Base-by-base conservation (phyloP, 495 filamentous ascomycete species). In the Hypomontagnella submonticulosa region DNA sequence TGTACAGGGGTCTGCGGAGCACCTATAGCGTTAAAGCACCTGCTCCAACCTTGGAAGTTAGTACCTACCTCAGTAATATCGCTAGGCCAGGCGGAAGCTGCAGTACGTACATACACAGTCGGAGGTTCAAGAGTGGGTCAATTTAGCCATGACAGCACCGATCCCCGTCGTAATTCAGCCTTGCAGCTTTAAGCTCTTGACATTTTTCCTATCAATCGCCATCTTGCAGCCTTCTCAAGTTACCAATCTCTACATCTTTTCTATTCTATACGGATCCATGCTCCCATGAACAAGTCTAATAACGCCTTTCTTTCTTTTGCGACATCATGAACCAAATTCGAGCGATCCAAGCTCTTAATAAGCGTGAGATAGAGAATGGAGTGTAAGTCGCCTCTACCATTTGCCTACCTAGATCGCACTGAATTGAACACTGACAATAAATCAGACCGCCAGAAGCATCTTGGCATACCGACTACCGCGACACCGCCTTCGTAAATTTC, bases 391-490 rank as follows among this genome's bases (percentile, higher is more conserved):
- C 23, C 7, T 16, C 23, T 27, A 15, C 12, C 10, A 34, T 30
- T 60, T 15, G 49, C 54, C 40, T 15, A n/a, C n/a, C n/a, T 13
- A 53, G 9, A 18, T 13, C 51, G 41, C 47, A 12, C 38, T 20
- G 18, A 5, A 5, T 30, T 47, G 19, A 12, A 18, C 46, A 55
- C 60, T 46, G 16, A 57, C 64, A 66, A 34, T 51, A 37, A 57
- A 49, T 38, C 9, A 91, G 88, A 51, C 78, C 90, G 12, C 88
- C 91, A 33, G 85, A 91, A 76, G 95, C 90, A 46, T 98, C 96
- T 59, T 99, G 95, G 95, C 95, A 99, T 76, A 87, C 89, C 71
- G 95, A 99, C 80, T 98, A 97, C 77, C 89, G 91, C 75, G 94
- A 97, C 81, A 97, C 96, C 10, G 95, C 95, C 62, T 99, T 94